Conservation (phyloP, 2,329 filamentous ascomycete species). For the Apiospora marii region DNA sequence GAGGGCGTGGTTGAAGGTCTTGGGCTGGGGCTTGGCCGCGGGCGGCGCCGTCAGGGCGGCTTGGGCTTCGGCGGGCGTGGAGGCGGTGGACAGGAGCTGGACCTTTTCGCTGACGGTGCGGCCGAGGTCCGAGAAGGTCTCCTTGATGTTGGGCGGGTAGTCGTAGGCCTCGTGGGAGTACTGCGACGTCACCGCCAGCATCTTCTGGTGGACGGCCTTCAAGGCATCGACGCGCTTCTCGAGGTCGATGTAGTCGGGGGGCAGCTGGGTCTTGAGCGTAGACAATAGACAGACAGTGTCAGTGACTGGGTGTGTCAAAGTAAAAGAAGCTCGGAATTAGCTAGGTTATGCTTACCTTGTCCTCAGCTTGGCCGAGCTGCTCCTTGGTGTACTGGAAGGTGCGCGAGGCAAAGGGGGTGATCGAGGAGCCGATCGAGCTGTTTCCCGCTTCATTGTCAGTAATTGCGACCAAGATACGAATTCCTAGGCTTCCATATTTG, state of each 20-base stretch:
- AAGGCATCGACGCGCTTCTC: constrained; percentile 98
- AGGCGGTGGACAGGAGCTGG: constrained; percentile 84
- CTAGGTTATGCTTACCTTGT: constrained; percentile 70
- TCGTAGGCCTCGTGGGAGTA: constrained; percentile 90
- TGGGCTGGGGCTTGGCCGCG: constrained; percentile 92
- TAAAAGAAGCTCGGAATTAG: background rate
- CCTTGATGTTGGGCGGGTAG: constrained; percentile 97
- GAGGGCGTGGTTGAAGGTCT: constrained; percentile 97
- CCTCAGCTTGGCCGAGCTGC: constrained; percentile 91
- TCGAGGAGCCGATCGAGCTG: constrained; percentile 74
- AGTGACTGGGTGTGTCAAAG: background rate
- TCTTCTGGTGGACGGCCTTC: constrained; percentile 96
- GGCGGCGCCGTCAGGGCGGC: constrained; percentile 91
- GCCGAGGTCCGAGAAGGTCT: constrained; percentile 95
- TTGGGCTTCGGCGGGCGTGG: constrained; percentile 89
- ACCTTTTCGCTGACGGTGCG: constrained; percentile 97
- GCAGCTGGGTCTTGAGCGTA: constrained; percentile 82
- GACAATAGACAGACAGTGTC: background rate
- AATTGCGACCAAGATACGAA: constrained; percentile 43
- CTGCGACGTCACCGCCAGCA: constrained; percentile 96
- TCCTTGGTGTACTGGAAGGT: constrained; percentile 99
- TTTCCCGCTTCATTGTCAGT: background rate
- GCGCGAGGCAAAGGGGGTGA: constrained; percentile 91
- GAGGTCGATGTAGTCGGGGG: constrained; percentile 96
- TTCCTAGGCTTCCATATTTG: constrained; percentile 39